phyloP scores from a whole-genome alignment of 106 monocot genomes.

The Hemerocallis citrina region DNA sequence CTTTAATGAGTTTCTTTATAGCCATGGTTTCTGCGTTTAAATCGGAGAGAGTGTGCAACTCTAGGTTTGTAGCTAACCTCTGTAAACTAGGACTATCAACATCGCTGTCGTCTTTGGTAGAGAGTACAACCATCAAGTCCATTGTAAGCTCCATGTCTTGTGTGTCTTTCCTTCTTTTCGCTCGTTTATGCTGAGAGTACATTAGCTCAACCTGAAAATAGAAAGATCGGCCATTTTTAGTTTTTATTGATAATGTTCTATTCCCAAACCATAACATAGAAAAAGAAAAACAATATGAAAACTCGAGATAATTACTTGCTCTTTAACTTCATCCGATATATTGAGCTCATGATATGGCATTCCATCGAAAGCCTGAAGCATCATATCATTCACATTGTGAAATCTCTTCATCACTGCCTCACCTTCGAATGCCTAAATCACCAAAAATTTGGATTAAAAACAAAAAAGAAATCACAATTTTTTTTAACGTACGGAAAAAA shows the following conservation, averaged over 20 bases:
- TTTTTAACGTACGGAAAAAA: not conserved
- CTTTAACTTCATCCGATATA: conserved; percentile 40
- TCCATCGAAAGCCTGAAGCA: conserved; percentile 23
- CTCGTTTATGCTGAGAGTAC: conserved; percentile 41
- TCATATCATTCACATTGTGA: conserved; percentile 25
- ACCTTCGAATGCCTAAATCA: conserved; percentile 25
- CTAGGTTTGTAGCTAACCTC: conserved; percentile 30
- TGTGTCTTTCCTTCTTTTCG: conserved; percentile 33
- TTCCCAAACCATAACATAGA: too few species aligned
- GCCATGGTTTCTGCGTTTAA: conserved; percentile 32
- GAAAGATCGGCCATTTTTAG: too few species aligned
- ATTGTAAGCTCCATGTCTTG: conserved; percentile 31
- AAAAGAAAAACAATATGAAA: too few species aligned
- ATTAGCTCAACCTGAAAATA: conserved; percentile 49
- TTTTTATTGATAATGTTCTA: too few species aligned
- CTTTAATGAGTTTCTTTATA: conserved; percentile 22
- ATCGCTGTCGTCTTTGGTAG: conserved; percentile 10
- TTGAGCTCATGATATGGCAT: conserved; percentile 31
- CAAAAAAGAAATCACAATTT: too few species aligned
- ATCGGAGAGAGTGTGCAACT: conserved; percentile 27
- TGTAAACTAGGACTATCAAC: conserved; percentile 29
- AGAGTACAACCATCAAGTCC: conserved; percentile 27
- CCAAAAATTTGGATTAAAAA: not conserved
- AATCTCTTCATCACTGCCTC: conserved; percentile 33
- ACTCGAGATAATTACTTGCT: conserved; percentile 19